Base-by-base conservation (phyloP, 805 yeast species). In the Candida methanosorbosa region DNA sequence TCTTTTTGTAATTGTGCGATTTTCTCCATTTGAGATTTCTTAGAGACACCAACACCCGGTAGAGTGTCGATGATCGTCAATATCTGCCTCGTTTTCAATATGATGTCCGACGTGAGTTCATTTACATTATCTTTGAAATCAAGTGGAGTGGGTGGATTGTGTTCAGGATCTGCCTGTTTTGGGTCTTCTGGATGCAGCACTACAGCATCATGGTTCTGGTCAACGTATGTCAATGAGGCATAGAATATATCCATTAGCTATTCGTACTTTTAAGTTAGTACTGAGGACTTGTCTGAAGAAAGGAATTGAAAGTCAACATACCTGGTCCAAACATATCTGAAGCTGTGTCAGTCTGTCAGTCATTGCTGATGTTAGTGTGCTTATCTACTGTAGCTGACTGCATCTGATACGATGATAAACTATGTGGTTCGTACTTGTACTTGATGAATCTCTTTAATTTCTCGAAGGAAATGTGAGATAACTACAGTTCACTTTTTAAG, bases 41-140 rank as follows among this genome's bases (percentile, higher is more conserved):
- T 81, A 2, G 88, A 75, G 1, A 81, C 88, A 8, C 94, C 96
- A 3, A 86, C 84, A 11, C 97, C 97, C 0, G 98, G 98, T 29
- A 90, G 63, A 3, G 94, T 76, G 50, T 84, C 94, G 27, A 90
- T 87, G 19, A 90, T 71, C 48, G 83, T 78, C 27, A 84, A 72
- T 13, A 90, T 82, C 54, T 92, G 97, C 46, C 94, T 72, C 5
- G 94, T 75, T 50, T 88, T 88, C 38, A 86, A 59, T 18, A 88
- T 83, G 8, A 90, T 71, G 52, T 90, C 98, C 0, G 83, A 75
- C 2, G 95, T 73, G 8, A 92, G 65, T 51, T 92, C 97, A 45
- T 74, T 75, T 31, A 77, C 68, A 19, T 78, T 81, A 40, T 66
- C 56, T 30, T 52, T 49, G 37, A 59, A 57, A 19, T 56, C 63